A percentile compares a stretch with the other conserved stretches of the same genome.
Conservation (phyloP, 2,329 filamentous ascomycete genomes). For the Colletotrichum sp. region DNA sequence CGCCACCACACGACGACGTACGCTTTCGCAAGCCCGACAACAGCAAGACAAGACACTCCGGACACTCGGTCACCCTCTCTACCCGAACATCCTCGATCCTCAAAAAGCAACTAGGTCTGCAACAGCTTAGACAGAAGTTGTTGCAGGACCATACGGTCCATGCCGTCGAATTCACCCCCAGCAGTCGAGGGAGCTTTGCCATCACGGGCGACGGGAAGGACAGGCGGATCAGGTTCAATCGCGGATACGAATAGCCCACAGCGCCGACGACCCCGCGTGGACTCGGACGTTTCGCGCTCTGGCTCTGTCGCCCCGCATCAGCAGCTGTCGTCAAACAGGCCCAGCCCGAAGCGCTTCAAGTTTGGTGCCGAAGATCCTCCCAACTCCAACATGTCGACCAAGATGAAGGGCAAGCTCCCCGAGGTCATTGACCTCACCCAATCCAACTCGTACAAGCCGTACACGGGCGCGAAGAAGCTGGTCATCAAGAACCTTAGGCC, state of each 20-base stretch:
- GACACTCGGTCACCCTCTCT: neutral
- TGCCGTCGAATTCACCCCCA: slow-evolving; percentile 23
- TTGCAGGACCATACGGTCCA: slow-evolving; percentile 23
- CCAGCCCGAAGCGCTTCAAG: slow-evolving; percentile 23
- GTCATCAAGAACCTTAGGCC: slow-evolving; percentile 91
- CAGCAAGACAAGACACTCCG: neutral
- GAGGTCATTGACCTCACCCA: slow-evolving; percentile 40
- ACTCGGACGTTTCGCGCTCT: slow-evolving; percentile 35
- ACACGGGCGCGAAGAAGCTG: slow-evolving; percentile 81
- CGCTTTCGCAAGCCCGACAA: neutral
- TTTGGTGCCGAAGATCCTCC: slow-evolving; percentile 3
- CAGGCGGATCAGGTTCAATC: slow-evolving; percentile 1
- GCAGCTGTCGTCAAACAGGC: slow-evolving; percentile 10
- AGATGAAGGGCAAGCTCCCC: slow-evolving; percentile 44
- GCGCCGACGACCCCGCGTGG: slow-evolving; percentile 42
- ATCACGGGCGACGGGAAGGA: slow-evolving; percentile 22
- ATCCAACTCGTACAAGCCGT: slow-evolving; percentile 67
- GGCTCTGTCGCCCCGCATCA: slow-evolving; percentile 24
- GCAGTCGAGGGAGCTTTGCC: slow-evolving; percentile 22
- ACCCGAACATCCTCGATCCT: neutral
- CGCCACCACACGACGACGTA: neutral
- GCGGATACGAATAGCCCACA: slow-evolving; percentile 35
- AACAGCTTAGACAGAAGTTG: slow-evolving; percentile 23
- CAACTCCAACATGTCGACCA: slow-evolving; percentile 26
- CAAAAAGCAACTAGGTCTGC: slow-evolving; percentile 12